These are phyloP conservation scores for Seiridium unicorne DNA, from an alignment of 2,329 filamentous ascomycete genomes.

Conservation along the genomic window DNA sequence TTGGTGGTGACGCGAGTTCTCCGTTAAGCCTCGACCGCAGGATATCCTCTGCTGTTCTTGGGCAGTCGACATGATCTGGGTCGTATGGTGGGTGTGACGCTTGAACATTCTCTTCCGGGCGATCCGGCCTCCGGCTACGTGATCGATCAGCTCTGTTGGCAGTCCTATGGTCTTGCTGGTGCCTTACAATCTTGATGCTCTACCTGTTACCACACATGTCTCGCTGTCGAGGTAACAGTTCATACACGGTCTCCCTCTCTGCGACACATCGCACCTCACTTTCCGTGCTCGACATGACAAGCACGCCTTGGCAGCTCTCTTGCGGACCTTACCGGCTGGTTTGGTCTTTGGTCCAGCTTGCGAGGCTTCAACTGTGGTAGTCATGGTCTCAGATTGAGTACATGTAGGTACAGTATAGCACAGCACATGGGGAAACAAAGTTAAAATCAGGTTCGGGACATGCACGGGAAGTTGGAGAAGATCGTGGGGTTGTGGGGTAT, in stretches of 20 bases:
- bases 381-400: not conserved
- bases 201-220: conserved; percentile 37
- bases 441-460: conserved; percentile 6
- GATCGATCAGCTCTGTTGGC: not conserved
- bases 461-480: conserved; percentile 20
- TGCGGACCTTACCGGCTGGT: conserved; percentile 33
- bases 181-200: conserved; percentile 38
- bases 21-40: conserved; percentile 25
- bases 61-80: conserved; percentile 20
- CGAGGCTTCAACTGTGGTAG: conserved; percentile 13
- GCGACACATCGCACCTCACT: conserved; percentile 49
- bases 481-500: conserved; percentile 22
- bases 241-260: conserved; percentile 47
- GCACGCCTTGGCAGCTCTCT: conserved; percentile 49
- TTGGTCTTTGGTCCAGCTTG: conserved; percentile 26
- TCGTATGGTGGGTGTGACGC: conserved; percentile 28
- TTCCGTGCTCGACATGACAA: conserved; percentile 50
- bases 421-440: not conserved
- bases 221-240: conserved; percentile 52
- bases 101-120: conserved; percentile 22
- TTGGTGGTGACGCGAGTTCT: conserved; percentile 16
- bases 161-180: not conserved
- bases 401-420: not conserved
- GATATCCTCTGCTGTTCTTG: conserved; percentile 25
- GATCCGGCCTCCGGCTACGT: conserved; percentile 1